Base-by-base conservation (phyloP, 129 eudicot species). In the Cynara cardunculus region DNA sequence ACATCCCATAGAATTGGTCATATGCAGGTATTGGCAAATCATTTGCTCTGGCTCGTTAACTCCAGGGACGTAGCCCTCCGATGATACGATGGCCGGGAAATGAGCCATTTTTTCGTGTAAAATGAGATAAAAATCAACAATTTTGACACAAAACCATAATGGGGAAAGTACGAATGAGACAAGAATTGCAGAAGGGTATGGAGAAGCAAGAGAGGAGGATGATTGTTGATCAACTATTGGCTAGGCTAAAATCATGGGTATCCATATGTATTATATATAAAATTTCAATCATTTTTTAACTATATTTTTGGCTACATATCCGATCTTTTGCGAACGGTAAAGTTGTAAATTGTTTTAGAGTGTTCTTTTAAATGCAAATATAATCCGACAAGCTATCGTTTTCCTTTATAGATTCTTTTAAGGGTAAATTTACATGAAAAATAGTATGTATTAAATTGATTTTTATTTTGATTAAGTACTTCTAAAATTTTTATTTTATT, bases 11-110 rank as follows among this genome's bases (percentile, higher is more conserved):
- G 89, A 80, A 76, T 69, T 70, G 73, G 72, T 56, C 85, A 53
- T 71, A 32, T 80, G 81, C 18, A 67, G 5, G 53, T 86, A 86
- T 28, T 86, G 89, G 84, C 95, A 90, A 10, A 88, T 87, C 82
- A 88, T 4, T 10, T 78, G 30, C 67, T 86, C 90, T 3, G 87
- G 79, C 6, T 53, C 79, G 77, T 75, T 26, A 21, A 65, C 77
- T 27, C 92, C 89, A 0, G 79, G 84, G 34, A 88, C 87, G 18
- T 13, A 7, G 26, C 94, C 91, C 31, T 35, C 37, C 0, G 86
- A 71, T 7, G 91, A 86, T 56, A 83, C 80, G 2, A 70, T 75
- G 9, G 70, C 83, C 25, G 88, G 89, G 30, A 78, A 28, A 73
- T 16, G 78, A 44, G 81, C 41, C 87, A 81, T 86, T n/a, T 8